phyloP scores from a whole-genome alignment of 495 filamentous ascomycete genomes.

The Podospora sp. region DNA sequence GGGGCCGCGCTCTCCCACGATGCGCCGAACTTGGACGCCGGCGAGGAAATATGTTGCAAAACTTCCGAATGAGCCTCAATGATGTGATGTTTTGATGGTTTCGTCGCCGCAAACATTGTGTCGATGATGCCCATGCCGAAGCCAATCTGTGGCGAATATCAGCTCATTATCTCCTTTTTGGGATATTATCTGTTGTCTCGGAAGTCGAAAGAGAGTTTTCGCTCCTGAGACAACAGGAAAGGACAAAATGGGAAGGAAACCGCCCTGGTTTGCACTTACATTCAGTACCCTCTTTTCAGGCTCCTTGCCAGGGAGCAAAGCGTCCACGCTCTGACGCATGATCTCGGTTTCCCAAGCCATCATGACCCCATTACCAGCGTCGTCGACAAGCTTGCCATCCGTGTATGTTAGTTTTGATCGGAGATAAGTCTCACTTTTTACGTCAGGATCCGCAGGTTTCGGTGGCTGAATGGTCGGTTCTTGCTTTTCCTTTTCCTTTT shows the following conservation, averaged over 20 bases:
- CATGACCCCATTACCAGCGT: constrained; percentile 88
- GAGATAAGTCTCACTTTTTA: constrained; percentile 73
- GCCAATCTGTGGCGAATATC: too few species aligned
- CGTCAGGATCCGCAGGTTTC: constrained; percentile 40
- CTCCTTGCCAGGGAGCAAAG: constrained; percentile 40
- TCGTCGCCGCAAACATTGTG: constrained; percentile 70
- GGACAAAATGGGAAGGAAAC: too few species aligned
- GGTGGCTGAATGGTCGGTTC: constrained; percentile 40
- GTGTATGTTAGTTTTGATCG: constrained; percentile 75
- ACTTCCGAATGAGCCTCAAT: constrained; percentile 91
- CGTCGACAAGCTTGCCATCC: constrained; percentile 74
- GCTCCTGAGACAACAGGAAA: too few species aligned
- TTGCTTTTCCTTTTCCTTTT: constrained; percentile 23
- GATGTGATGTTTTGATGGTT: constrained; percentile 74
- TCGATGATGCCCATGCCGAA: constrained; percentile 98
- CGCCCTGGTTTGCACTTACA: too few species aligned
- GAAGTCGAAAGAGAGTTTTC: too few species aligned
- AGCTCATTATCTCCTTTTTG: too few species aligned
- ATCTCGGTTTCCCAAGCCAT: constrained; percentile 93
- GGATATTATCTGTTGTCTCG: too few species aligned
- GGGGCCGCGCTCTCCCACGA: constrained; percentile 48
- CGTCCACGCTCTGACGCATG: constrained; percentile 74
- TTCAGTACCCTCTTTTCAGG: constrained; percentile 76
- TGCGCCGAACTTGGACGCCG: constrained; percentile 48
- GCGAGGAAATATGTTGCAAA: constrained; percentile 61